Conservation (phyloP, 2,329 filamentous ascomycete species). For the Monilinia vaccinii-corymbosi region DNA sequence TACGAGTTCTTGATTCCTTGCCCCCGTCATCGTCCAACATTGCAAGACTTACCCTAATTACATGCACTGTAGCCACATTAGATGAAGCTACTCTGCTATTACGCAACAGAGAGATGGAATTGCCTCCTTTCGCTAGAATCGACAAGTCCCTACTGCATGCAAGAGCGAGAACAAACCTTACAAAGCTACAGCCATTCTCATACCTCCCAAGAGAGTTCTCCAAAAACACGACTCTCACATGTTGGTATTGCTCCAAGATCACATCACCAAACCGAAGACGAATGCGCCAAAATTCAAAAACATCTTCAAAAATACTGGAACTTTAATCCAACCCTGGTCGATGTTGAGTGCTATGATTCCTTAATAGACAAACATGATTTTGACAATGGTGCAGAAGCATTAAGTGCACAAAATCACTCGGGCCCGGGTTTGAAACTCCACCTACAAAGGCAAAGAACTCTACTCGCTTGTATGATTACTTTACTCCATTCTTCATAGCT, state of each 20-base stretch:
- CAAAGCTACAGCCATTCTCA: background rate
- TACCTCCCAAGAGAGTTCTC: background rate
- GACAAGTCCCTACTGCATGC: background rate
- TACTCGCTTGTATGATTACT: slow-evolving; percentile 13
- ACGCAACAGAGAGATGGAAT: background rate
- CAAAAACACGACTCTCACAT: background rate
- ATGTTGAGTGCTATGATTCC: background rate
- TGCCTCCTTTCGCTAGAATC: background rate
- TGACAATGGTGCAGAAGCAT: slow-evolving; percentile 11
- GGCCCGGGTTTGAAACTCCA: background rate
- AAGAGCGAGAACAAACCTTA: background rate
- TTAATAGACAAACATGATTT: background rate
- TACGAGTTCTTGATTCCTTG: background rate
- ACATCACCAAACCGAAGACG: background rate
- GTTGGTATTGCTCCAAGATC: background rate
- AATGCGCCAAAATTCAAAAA: background rate
- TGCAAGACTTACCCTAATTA: background rate
- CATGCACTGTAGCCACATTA: background rate
- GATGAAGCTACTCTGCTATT: background rate
- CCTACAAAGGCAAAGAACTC: background rate
- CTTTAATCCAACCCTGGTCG: background rate
- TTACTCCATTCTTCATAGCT: slow-evolving; percentile 13
- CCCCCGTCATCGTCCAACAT: background rate
- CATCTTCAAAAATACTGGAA: background rate
- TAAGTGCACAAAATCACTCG: background rate